Conservation (phyloP, 306 rosid genomes). For the Trifolium repens region DNA sequence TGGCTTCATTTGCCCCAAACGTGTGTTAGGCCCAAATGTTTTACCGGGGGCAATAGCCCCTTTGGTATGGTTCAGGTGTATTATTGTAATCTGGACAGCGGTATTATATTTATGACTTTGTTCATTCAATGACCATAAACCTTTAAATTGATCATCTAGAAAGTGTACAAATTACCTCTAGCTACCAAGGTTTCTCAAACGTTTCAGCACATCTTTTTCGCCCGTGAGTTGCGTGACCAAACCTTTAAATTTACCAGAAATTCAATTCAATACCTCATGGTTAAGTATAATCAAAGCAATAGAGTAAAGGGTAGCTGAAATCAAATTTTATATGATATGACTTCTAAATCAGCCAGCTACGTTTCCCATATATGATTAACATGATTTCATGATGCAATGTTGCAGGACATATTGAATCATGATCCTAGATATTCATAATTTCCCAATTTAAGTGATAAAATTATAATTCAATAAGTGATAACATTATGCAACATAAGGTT, state of each 20-base stretch:
- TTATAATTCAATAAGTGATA: not conserved
- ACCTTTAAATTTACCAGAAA: constrained; percentile 52
- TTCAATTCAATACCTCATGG: constrained; percentile 1
- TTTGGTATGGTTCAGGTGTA: too few relatives aligned
- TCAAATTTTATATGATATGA: constrained; percentile 1
- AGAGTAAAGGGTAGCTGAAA: too few relatives aligned
- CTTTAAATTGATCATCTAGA: too few relatives aligned
- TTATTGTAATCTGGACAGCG: too few relatives aligned
- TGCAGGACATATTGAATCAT: not conserved
- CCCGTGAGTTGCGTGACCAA: constrained; percentile 75
- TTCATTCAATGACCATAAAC: too few relatives aligned
- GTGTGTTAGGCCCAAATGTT: too few relatives aligned
- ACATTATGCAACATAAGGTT: constrained; percentile 1
- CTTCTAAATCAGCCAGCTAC: not conserved
- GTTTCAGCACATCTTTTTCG: constrained; percentile 64
- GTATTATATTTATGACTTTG: too few relatives aligned
- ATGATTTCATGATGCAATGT: constrained; percentile 14
- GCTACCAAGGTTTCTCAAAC: constrained; percentile 54
- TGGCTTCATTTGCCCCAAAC: too few relatives aligned
- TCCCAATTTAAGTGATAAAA: constrained; percentile 10
- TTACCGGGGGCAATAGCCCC: too few relatives aligned
- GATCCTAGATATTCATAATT: constrained; percentile 14
- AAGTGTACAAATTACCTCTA: constrained; percentile 32
- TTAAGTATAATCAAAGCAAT: not conserved
- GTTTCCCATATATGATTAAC: not conserved